A percentile compares a stretch with the other conserved stretches of the same genome.
Conservation (phyloP, 2,329 filamentous ascomycete species). For the Botryosphaeria agaves region DNA sequence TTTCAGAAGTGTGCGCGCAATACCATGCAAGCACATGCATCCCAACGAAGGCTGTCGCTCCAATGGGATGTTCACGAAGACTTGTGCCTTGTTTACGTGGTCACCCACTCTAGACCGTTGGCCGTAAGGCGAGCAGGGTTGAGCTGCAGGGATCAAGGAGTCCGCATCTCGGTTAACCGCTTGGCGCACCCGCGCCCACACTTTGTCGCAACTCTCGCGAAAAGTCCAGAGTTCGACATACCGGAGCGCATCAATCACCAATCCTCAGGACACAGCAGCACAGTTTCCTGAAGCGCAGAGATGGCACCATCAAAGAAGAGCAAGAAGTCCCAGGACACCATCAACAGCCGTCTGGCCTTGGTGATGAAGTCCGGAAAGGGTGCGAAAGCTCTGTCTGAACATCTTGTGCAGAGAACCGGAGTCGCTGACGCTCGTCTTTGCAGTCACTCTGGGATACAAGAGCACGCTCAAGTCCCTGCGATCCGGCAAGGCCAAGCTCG, state of each 20-base stretch:
- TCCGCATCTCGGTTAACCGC: too few species aligned
- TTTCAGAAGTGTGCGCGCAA: too few species aligned
- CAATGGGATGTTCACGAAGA: too few species aligned
- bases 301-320: constrained; percentile 63
- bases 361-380: constrained; percentile 53
- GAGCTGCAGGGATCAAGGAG: too few species aligned
- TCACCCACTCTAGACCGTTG: too few species aligned
- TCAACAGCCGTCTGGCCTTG: constrained; percentile 53
- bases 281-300: constrained; percentile 20
- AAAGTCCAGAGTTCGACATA: background rate
- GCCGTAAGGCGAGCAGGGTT: too few species aligned
- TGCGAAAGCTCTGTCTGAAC: constrained; percentile 5
- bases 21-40: too few species aligned
- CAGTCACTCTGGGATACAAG: constrained; percentile 79
- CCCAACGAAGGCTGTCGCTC: too few species aligned
- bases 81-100: too few species aligned
- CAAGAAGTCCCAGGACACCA: constrained; percentile 76
- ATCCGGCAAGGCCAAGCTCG: constrained; percentile 94
- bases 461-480: constrained; percentile 79
- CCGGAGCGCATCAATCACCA: constrained; percentile 5
- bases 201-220: too few species aligned
- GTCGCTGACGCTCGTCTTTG: constrained; percentile 3
- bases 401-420: background rate
- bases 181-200: too few species aligned
- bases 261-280: constrained; percentile 1